Base-by-base conservation (phyloP, 495 filamentous ascomycete species). In the Penicillium riverlandense region DNA sequence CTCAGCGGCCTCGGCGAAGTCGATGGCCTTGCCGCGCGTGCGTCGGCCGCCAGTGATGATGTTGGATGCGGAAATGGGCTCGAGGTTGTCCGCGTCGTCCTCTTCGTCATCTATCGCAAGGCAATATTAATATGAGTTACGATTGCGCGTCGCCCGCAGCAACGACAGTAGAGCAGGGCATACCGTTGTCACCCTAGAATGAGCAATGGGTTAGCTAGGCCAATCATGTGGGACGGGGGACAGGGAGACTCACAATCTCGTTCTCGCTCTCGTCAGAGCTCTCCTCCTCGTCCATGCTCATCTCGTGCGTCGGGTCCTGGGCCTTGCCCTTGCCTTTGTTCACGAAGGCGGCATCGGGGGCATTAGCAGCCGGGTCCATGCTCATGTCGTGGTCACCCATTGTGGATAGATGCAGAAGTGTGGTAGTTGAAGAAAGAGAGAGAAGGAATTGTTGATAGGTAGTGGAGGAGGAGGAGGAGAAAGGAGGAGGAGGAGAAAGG, bases 51-150 rank as follows among this genome's bases (percentile, higher is more conserved):
- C 72, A 8, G 48, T 38, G 58, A 97, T 80, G 68, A 97, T 96
- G 75, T 96, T 96, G 52, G 78, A 75, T 32, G 77, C 66, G 60
- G 94, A 88, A 62, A 97, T 94, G 63, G 89, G 90, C 62, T 90
- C 86, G 70, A 96, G 80, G 66, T 86, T 82, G 54, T 92, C 88
- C 8, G 83, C 78, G 39, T 86, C 86, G 10, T 86, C 85, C 2
- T 84, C 84, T 35, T 80, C 79, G 9, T 79, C 82, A 45, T 69
- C 64, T 63, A 53, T 50, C 58, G 12, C 36, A 1, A 34, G 28
- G 38, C 22, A 33, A 37, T 38, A 43, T 53, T 27, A 37, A 6
- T 6, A 22, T 22, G 22, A 22, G 22, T 22, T 22, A 22, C 32
- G 1, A 34, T 2, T 34, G 3, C 32, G n/a, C n/a, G 10, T 10